Conservation (phyloP, 352 stramenopile genomes). For the Globisporangium yorkense region DNA sequence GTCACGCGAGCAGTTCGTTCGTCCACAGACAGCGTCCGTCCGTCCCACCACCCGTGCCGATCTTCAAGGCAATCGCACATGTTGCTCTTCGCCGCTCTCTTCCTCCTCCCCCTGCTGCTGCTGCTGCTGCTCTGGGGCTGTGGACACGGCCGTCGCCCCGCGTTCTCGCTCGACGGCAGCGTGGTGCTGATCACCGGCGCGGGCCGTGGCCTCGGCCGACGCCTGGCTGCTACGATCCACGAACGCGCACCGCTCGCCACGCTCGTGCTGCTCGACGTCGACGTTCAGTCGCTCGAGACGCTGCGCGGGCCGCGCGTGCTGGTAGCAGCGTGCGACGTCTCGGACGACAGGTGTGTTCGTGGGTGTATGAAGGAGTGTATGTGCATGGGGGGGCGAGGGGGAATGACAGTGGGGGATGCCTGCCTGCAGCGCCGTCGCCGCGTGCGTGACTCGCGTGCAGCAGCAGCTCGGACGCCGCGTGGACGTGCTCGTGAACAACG, state of each 20-base stretch:
- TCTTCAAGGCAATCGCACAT: too few relatives aligned
- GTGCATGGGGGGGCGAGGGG: background rate
- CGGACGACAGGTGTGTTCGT: conserved; percentile 35
- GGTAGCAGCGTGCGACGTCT: conserved; percentile 55
- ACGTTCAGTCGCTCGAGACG: conserved; percentile 27
- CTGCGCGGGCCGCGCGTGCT: conserved; percentile 25
- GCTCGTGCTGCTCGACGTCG: conserved; percentile 59
- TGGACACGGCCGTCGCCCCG: background rate
- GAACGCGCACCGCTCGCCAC: conserved; percentile 21
- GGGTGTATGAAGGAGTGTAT: conserved; percentile 1
- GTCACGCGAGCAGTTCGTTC: too few relatives aligned
- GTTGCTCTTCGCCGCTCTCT: background rate
- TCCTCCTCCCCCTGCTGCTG: background rate
- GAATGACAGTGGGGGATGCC: too few relatives aligned
- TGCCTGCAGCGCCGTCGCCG: conserved; percentile 23
- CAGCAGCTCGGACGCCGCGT: conserved; percentile 27
- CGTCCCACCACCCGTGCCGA: too few relatives aligned
- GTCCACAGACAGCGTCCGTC: too few relatives aligned
- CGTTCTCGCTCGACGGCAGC: conserved; percentile 37
- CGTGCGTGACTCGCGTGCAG: conserved; percentile 21
- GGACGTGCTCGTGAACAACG: conserved; percentile 57
- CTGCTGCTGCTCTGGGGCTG: conserved; percentile 2
- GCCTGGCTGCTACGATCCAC: conserved; percentile 32
- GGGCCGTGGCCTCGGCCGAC: conserved; percentile 44
- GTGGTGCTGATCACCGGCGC: conserved; percentile 68